Conservation (phyloP, 2,329 filamentous ascomycete genomes). For the Talaromyces sp. region DNA sequence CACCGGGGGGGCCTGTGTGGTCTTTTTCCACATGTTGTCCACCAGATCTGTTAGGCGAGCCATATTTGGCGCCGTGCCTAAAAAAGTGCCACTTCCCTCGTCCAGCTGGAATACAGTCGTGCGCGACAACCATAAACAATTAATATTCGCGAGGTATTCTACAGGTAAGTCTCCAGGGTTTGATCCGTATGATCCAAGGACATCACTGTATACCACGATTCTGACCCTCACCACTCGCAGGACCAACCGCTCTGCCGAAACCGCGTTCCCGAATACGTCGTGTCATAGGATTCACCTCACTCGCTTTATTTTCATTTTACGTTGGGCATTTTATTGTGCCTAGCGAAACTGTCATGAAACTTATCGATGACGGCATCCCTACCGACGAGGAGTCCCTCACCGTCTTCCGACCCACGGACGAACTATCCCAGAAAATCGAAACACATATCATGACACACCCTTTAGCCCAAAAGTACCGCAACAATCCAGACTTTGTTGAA, state of each 20-base stretch:
- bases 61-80: slow-evolving; percentile 1
- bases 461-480: slow-evolving; percentile 65
- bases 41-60: slow-evolving; percentile 1
- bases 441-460: slow-evolving; percentile 71
- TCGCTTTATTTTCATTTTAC: slow-evolving; percentile 34
- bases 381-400: slow-evolving; percentile 70
- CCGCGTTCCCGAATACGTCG: slow-evolving; percentile 33
- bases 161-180: neutral
- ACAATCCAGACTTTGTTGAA: slow-evolving; percentile 64
- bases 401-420: slow-evolving; percentile 59
- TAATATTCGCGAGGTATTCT: slow-evolving; percentile 1
- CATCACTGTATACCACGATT: neutral
- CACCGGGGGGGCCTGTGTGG: neutral
- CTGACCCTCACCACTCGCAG: neutral
- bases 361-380: slow-evolving; percentile 43
- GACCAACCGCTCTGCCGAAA: slow-evolving; percentile 17
- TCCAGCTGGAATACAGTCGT: neutral
- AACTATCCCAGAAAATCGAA: slow-evolving; percentile 59
- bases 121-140: neutral
- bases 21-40: slow-evolving; percentile 14
- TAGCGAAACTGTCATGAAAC: slow-evolving; percentile 25
- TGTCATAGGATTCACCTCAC: slow-evolving; percentile 34
- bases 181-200: neutral
- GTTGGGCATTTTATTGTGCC: slow-evolving; percentile 31
- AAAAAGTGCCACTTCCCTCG: slow-evolving; percentile 12